These are phyloP conservation scores for Ophiobolus disseminans DNA, from an alignment of 2,329 filamentous ascomycete genomes.

Conservation along the genomic window DNA sequence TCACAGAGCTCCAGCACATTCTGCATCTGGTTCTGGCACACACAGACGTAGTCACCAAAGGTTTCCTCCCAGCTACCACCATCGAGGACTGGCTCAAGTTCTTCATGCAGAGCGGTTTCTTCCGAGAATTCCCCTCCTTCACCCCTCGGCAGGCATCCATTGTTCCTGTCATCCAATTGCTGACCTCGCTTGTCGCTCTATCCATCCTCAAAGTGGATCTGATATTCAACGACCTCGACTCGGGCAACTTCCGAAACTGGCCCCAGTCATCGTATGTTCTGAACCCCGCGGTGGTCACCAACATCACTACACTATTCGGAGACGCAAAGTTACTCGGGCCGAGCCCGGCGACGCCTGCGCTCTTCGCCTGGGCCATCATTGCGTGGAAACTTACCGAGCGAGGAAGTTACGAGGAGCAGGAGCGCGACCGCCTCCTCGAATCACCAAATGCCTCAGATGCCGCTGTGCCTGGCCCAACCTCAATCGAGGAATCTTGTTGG, in stretches of 20 bases:
- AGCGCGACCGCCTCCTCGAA: constrained; percentile 38
- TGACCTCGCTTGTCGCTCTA: constrained; percentile 74
- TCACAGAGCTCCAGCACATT: constrained; percentile 76
- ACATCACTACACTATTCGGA: constrained; percentile 75
- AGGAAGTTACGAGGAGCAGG: constrained; percentile 32
- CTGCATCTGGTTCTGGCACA: constrained; percentile 77
- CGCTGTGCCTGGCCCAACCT: constrained; percentile 20
- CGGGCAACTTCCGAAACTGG: constrained; percentile 35
- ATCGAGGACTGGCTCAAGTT: constrained; percentile 45
- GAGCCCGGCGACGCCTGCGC: constrained; percentile 72
- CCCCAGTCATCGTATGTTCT: constrained; percentile 67
- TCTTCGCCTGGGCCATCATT: constrained; percentile 83
- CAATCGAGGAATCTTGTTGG: constrained; percentile 38
- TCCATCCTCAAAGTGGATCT: constrained; percentile 73
- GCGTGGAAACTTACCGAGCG: constrained; percentile 34
- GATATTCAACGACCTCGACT: constrained; percentile 57
- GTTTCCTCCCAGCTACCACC: constrained; percentile 38
- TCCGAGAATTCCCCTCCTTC: constrained; percentile 67
- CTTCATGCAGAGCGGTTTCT: constrained; percentile 58
- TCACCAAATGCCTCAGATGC: constrained; percentile 17
- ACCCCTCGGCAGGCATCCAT: constrained; percentile 52
- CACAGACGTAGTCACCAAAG: constrained; percentile 60
- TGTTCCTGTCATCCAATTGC: constrained; percentile 70
- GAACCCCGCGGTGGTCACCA: constrained; percentile 71
- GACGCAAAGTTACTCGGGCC: constrained; percentile 61